A percentile compares a stretch with the other conserved stretches of the same genome.
Evolutionary conservation across 2,329 filamentous ascomycete genomes (phyloP).

Genomic region (Diplodia scrobiculata): DNA sequence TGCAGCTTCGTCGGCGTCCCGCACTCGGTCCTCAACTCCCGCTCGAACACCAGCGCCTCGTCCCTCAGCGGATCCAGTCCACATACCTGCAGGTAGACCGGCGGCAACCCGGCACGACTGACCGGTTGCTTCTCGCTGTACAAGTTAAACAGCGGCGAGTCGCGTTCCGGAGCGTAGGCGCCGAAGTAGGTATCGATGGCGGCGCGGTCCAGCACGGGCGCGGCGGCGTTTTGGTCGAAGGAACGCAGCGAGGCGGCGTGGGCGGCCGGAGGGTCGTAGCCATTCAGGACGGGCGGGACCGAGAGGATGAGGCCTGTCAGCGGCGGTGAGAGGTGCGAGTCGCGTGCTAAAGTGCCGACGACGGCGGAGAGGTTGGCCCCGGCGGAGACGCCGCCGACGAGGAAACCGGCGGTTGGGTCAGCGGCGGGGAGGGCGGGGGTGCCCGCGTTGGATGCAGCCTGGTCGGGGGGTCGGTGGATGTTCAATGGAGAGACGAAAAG

Average conservation of each 20-base stretch:
- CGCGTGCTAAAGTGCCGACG: conserved; percentile 33
- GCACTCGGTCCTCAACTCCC: conserved; percentile 49
- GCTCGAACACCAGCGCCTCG: conserved; percentile 57
- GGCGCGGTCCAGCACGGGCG: conserved; percentile 31
- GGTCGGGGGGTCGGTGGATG: neutral
- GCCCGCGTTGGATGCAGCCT: conserved; percentile 30
- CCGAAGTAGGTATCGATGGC: conserved; percentile 29
- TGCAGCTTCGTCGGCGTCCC: conserved; percentile 51
- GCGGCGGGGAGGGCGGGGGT: conserved; percentile 30
- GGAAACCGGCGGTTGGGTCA: conserved; percentile 32
- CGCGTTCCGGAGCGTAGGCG: conserved; percentile 40
- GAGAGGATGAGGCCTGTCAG: conserved; percentile 32
- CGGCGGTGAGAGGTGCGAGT: conserved; percentile 31
- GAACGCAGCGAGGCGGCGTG: conserved; percentile 32
- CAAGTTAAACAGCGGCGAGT: conserved; percentile 37
- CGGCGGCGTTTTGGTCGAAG: conserved; percentile 32
- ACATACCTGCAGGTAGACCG: conserved; percentile 55
- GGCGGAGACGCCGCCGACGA: conserved; percentile 33
- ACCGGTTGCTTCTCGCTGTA: neutral
- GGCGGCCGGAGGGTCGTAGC: conserved; percentile 35
- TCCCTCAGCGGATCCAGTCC: conserved; percentile 56
- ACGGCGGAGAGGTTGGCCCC: conserved; percentile 33
- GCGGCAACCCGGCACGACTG: conserved; percentile 42
- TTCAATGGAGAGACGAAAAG: neutral
- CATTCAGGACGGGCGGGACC: conserved; percentile 34